These are phyloP conservation scores for Ceratocystis cubensis DNA, from an alignment of 2,329 filamentous ascomycete genomes.

Conservation along the genomic window DNA sequence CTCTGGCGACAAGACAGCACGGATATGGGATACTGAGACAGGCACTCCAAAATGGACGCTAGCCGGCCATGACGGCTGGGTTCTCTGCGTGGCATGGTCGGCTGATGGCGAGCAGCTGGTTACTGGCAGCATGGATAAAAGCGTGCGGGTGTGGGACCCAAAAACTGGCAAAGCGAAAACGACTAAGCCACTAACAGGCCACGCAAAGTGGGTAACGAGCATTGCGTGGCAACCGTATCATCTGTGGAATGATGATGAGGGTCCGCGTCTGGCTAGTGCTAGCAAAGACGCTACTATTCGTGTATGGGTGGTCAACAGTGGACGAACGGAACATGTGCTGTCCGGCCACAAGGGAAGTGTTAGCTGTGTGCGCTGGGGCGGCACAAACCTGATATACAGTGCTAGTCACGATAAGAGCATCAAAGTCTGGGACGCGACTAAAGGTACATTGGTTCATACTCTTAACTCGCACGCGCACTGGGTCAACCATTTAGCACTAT, in stretches of 20 bases:
- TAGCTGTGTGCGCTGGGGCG: slow-evolving; percentile 88
- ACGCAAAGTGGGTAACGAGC: slow-evolving; percentile 78
- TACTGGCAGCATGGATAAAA: slow-evolving; percentile 87
- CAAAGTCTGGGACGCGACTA: slow-evolving; percentile 73
- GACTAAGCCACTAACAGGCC: slow-evolving; percentile 59
- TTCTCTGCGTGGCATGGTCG: slow-evolving; percentile 75
- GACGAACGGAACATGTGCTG: slow-evolving; percentile 67
- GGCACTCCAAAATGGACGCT: slow-evolving; percentile 78
- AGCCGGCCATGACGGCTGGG: slow-evolving; percentile 81
- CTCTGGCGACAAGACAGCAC: slow-evolving; percentile 77
- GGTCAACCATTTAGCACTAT: slow-evolving; percentile 89
- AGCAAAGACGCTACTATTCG: slow-evolving; percentile 77
- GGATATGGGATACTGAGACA: slow-evolving; percentile 91
- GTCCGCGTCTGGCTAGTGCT: slow-evolving; percentile 65
- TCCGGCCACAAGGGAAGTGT: slow-evolving; percentile 82
- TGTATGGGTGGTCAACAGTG: slow-evolving; percentile 71
- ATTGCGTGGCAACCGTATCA: slow-evolving; percentile 93
- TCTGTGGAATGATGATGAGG: slow-evolving; percentile 55
- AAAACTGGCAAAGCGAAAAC: slow-evolving; percentile 64
- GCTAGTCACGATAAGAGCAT: slow-evolving; percentile 84
- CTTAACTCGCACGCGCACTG: slow-evolving; percentile 78
- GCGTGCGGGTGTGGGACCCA: slow-evolving; percentile 79
- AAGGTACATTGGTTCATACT: slow-evolving; percentile 68
- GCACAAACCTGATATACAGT: slow-evolving; percentile 72
- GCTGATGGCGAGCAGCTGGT: slow-evolving; percentile 71